Evolutionary conservation across 441 rosid species (phyloP).

Genomic region (Kokia cookei): DNA sequence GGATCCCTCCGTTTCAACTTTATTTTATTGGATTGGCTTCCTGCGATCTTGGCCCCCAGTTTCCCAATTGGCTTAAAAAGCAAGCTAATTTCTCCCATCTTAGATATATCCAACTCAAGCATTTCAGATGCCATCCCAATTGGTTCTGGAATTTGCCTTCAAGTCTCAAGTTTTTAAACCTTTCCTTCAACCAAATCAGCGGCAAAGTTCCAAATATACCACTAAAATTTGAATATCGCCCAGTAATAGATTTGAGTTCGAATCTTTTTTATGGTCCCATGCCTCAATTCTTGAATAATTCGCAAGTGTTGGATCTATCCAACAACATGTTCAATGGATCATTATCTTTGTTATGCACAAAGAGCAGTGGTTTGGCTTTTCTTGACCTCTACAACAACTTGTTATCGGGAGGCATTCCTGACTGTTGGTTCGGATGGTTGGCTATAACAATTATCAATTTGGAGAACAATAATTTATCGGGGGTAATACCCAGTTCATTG

Average conservation of each 20-base stretch:
- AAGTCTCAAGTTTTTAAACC: background rate
- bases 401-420: conserved; percentile 16
- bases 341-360: conserved; percentile 5
- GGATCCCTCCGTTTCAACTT: background rate
- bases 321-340: background rate
- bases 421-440: background rate
- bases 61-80: background rate
- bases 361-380: background rate
- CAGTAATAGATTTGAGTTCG: background rate
- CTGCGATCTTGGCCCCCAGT: background rate
- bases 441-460: background rate
- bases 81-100: background rate
- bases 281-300: background rate
- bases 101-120: background rate
- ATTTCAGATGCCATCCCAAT: background rate
- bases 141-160: conserved; percentile 3
- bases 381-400: background rate
- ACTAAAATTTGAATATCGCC: background rate
- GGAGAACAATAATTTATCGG: conserved; percentile 13
- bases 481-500: conserved; percentile 1
- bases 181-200: background rate
- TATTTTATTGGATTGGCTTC: background rate
- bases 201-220: background rate
- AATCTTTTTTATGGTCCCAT: background rate
- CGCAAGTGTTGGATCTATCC: background rate